These are phyloP conservation scores for Babesia divergens DNA, from an alignment of 169 alveolate species.

Conservation along the genomic window DNA sequence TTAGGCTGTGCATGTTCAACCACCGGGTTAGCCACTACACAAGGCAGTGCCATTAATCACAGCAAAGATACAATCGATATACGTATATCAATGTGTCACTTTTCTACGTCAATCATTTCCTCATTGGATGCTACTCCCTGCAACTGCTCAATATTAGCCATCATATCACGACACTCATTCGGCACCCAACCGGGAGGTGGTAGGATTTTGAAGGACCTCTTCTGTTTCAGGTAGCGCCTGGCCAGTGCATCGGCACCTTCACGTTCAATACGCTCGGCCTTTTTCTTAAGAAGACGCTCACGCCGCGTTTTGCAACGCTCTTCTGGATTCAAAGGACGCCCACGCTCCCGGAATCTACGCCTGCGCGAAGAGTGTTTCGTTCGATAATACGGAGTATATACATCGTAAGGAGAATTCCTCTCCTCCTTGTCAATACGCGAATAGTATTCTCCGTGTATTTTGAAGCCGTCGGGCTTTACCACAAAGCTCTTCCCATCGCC, in stretches of 20 bases:
- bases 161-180: slow-evolving; percentile 5
- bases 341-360: slow-evolving; percentile 69
- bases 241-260: slow-evolving; percentile 32
- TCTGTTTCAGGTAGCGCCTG: slow-evolving; percentile 24
- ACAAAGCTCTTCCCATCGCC: slow-evolving; percentile 49
- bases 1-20: too few species aligned
- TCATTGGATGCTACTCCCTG: not conserved
- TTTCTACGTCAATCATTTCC: too few species aligned
- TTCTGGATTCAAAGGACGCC: slow-evolving; percentile 66
- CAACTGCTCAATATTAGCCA: not conserved
- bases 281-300: slow-evolving; percentile 68
- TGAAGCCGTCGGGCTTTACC: slow-evolving; percentile 61
- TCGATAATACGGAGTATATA: slow-evolving; percentile 67
- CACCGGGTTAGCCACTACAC: too few species aligned
- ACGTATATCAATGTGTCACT: too few species aligned
- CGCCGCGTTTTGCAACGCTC: slow-evolving; percentile 70
- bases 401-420: slow-evolving; percentile 70
- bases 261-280: slow-evolving; percentile 52
- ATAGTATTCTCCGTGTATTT: slow-evolving; percentile 61
- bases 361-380: slow-evolving; percentile 69
- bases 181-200: slow-evolving; percentile 29
- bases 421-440: slow-evolving; percentile 65
- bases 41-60: too few species aligned
- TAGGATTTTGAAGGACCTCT: slow-evolving; percentile 22
- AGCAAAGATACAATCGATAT: too few species aligned